Evolutionary conservation across 176 grass and related monocot genomes (phyloP).

Genomic region (Eragrostis curvula): DNA sequence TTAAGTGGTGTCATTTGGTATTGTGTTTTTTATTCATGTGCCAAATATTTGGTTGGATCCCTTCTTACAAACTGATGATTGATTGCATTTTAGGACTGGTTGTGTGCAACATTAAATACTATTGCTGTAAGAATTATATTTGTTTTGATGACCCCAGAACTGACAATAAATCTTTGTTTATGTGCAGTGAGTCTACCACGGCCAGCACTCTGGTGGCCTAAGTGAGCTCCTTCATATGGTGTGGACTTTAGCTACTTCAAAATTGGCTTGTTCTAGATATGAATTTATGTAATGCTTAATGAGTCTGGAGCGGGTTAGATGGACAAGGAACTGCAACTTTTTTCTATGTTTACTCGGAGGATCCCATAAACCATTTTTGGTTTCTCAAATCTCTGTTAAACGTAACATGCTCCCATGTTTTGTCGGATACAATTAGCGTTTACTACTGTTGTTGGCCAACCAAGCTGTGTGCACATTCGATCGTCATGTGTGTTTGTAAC

Average conservation of each 20-base stretch:
- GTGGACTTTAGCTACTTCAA: not conserved
- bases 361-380: constrained; percentile 51
- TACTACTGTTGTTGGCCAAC: not conserved
- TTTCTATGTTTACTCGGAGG: constrained; percentile 45
- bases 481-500: too few relatives aligned
- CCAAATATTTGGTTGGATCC: too few relatives aligned
- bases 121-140: too few relatives aligned
- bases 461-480: too few relatives aligned
- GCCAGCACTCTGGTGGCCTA: constrained; percentile 89
- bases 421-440: not conserved
- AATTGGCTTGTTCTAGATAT: constrained; percentile 45
- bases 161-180: not conserved
- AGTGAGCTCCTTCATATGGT: constrained; percentile 30
- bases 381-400: constrained; percentile 44
- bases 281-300: constrained; percentile 48
- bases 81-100: too few relatives aligned
- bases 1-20: too few relatives aligned
- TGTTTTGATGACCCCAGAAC: not conserved
- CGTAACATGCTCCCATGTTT: constrained; percentile 29
- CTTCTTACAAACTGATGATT: too few relatives aligned
- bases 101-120: not conserved
- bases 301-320: constrained; percentile 42
- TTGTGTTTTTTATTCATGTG: too few relatives aligned
- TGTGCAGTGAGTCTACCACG: constrained; percentile 71
- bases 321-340: constrained; percentile 47